Evolutionary conservation across 495 filamentous ascomycete species (phyloP).

Genomic region (Letharia lupina): DNA sequence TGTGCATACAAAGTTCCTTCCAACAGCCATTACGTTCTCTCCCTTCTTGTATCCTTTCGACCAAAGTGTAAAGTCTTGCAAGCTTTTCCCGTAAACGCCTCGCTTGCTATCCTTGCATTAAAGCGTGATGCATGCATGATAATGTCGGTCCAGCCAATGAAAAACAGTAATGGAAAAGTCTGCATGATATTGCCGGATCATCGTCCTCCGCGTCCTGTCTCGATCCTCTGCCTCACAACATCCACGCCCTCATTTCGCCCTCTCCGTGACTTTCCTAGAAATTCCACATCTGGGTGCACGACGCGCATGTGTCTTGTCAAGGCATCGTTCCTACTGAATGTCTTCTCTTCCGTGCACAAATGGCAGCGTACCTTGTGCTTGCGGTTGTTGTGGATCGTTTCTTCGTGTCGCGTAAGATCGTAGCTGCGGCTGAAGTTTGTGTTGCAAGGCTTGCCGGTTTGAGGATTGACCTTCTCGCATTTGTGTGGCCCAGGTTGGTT

Average conservation of each 20-base stretch:
- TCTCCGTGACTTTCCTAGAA: slow-evolving; percentile 34
- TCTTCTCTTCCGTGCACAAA: slow-evolving; percentile 94
- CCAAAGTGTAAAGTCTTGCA: not conserved
- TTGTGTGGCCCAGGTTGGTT: slow-evolving; percentile 83
- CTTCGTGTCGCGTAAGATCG: slow-evolving; percentile 93
- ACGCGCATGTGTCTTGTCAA: slow-evolving; percentile 88
- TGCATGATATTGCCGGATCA: not conserved
- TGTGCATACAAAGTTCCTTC: not conserved
- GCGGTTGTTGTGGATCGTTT: slow-evolving; percentile 90
- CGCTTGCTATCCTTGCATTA: slow-evolving; percentile 10
- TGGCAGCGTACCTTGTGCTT: slow-evolving; percentile 96
- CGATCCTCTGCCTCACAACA: slow-evolving; percentile 15
- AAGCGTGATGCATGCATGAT: slow-evolving; percentile 6
- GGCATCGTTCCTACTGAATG: slow-evolving; percentile 86
- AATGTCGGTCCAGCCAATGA: slow-evolving; percentile 5
- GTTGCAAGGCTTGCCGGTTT: slow-evolving; percentile 93
- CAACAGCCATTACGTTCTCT: not conserved
- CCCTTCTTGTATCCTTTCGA: not conserved
- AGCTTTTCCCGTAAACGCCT: slow-evolving; percentile 9
- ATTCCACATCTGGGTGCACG: slow-evolving; percentile 78
- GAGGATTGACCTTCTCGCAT: slow-evolving; percentile 88
- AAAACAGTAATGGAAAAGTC: not conserved
- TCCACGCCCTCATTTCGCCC: slow-evolving; percentile 14
- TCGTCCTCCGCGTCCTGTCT: slow-evolving; percentile 13
- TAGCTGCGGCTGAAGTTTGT: slow-evolving; percentile 95